Evolutionary conservation across 148 eudicot species (phyloP), one percentile per base, ranked within the genome.

Genomic region (Euryodendron excelsum): DNA sequence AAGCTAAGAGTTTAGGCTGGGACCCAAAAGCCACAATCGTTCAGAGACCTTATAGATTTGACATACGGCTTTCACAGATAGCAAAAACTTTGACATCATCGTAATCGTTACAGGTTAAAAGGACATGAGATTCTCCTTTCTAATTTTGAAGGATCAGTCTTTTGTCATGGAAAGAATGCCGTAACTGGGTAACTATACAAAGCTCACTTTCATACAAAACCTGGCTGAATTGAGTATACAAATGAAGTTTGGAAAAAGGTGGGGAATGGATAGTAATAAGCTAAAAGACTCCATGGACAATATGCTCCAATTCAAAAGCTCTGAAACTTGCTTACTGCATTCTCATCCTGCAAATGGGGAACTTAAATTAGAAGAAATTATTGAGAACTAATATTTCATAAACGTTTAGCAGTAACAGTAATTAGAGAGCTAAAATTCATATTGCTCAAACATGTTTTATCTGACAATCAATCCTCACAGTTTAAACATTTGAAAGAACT

Each of bases 111-210:
- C n/a, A 23, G 18, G 33, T 36, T 4, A 50, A 73, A 27, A 41
- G 45, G 77, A 55, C 65, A 58, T 72, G 17, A 11, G 41, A 21
- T 36, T 52, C 79, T 66, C 36, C 53, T 39, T 33, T 53, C 11
- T 18, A 17, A 55, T 30, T 56, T 36, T 37, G 48, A n/a, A n/a
- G 45, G 4, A 73, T 36, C 33, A 23, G 73, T 69, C 61, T 73
- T 69, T 74, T 59, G 30, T 74, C 53, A 67, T 59, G 52, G 67
- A 81, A 81, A 79, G 78, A 82, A 70, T 79, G 72, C 79, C 44
- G 79, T 39, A 52, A 69, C 50, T 69, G 50, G 23, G 41, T 12
- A 48, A 68, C 85, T 82, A 58, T 79, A 82, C 82, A 82, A 55
- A 79, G 27, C 83, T 68, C 48, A 21, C 60, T 72, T 52, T 45